Percentiles rank a stretch among this genome's conserved stretches.
These are phyloP conservation scores for Ascochyta koolunga DNA, from an alignment of 2,329 filamentous ascomycete species.

Conservation along the genomic window DNA sequence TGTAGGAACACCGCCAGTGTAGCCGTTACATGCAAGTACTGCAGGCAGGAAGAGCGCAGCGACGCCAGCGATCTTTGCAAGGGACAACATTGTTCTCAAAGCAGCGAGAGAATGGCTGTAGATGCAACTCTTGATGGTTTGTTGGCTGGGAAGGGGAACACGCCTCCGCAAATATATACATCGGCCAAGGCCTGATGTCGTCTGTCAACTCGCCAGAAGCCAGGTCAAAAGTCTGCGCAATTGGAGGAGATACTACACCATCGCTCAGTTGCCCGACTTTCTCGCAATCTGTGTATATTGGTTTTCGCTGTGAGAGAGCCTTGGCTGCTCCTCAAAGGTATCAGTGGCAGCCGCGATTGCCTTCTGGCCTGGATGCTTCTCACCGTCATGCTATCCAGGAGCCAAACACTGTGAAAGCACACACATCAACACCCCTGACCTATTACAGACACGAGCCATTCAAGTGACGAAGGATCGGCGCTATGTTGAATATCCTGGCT, in stretches of 20 bases:
- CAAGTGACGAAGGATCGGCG: background rate
- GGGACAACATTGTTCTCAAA: constrained; percentile 6
- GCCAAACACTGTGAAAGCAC: background rate
- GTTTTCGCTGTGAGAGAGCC: background rate
- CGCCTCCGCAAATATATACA: background rate
- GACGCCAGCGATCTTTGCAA: constrained; percentile 11
- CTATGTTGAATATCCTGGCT: background rate
- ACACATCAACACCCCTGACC: background rate
- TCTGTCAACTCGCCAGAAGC: background rate
- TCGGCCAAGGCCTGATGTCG: background rate
- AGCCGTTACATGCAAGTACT: constrained; percentile 22
- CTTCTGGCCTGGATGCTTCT: background rate
- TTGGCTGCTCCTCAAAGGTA: background rate
- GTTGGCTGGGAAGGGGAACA: background rate
- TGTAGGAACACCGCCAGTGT: constrained; percentile 21
- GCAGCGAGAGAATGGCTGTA: background rate
- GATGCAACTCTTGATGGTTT: background rate
- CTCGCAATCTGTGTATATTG: constrained; percentile 5
- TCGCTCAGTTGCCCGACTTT: constrained; percentile 1
- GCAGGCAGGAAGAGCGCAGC: constrained; percentile 19
- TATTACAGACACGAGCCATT: background rate
- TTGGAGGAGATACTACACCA: constrained; percentile 6
- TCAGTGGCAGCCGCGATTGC: background rate
- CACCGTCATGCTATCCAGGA: background rate
- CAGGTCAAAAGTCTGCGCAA: background rate